Conservation (phyloP, 208 protist species). For the Endotrypanum monterogeii region DNA sequence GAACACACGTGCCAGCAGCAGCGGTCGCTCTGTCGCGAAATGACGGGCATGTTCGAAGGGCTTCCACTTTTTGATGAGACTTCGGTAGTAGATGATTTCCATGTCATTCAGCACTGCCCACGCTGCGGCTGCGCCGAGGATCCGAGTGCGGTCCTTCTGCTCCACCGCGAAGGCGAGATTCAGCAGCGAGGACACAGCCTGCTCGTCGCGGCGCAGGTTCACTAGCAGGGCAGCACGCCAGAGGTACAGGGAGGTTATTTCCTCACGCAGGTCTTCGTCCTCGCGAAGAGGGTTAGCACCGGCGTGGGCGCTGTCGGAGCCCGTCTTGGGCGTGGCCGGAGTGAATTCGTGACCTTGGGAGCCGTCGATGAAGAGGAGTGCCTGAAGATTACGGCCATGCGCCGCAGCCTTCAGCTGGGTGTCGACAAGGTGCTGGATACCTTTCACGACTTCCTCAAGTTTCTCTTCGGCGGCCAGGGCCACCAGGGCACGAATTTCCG, state of each 20-base stretch:
- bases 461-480: conserved; percentile 47
- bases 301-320: conserved; percentile 29
- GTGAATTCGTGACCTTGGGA: conserved; percentile 27
- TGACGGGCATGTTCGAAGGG: conserved; percentile 41
- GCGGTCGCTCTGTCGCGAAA: conserved; percentile 55
- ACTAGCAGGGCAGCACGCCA: conserved; percentile 85
- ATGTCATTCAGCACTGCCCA: conserved; percentile 86
- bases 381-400: conserved; percentile 34
- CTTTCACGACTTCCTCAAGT: conserved; percentile 54
- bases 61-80: conserved; percentile 58
- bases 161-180: conserved; percentile 59
- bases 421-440: conserved; percentile 53
- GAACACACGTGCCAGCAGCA: conserved; percentile 73
- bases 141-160: conserved; percentile 41
- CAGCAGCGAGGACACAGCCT: conserved; percentile 65
- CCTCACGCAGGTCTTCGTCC: conserved; percentile 50
- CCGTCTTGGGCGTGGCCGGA: conserved; percentile 39
- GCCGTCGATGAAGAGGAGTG: conserved; percentile 33
- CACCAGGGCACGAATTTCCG: conserved; percentile 52
- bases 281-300: conserved; percentile 63
- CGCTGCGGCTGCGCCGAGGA: conserved; percentile 58
- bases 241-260: conserved; percentile 60
- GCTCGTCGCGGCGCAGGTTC: conserved; percentile 67
- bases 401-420: conserved; percentile 36
- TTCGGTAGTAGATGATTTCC: conserved; percentile 82